Conservation (phyloP, 805 yeast genomes). For the Wickerhamomyces queroliae region DNA sequence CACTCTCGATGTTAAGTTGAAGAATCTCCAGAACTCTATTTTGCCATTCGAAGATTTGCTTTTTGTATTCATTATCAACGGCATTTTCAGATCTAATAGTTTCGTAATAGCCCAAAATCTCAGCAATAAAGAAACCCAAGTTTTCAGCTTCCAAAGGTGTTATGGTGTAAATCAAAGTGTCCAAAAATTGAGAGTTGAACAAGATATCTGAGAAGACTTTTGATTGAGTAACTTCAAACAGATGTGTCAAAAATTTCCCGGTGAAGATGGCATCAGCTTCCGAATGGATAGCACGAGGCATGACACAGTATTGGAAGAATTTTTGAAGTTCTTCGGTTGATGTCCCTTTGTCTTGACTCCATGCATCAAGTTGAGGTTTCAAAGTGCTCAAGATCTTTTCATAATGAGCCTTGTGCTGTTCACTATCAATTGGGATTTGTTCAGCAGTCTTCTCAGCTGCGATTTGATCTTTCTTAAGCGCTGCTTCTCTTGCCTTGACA, state of each 20-base stretch:
- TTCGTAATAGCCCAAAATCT: constrained; percentile 43
- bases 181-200: constrained; percentile 41
- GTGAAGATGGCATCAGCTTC: constrained; percentile 76
- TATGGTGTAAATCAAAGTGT: constrained; percentile 57
- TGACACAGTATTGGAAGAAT: constrained; percentile 57
- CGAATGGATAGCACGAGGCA: constrained; percentile 76
- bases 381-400: constrained; percentile 19
- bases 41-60: constrained; percentile 50
- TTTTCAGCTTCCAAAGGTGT: constrained; percentile 80
- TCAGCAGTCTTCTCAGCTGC: constrained; percentile 2
- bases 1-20: constrained; percentile 25
- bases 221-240: constrained; percentile 39
- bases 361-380: constrained; percentile 27
- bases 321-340: constrained; percentile 19
- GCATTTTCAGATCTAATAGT: constrained; percentile 34
- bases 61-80: constrained; percentile 25
- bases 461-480: constrained; percentile 5
- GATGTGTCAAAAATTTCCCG: constrained; percentile 51
- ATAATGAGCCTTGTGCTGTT: constrained; percentile 38
- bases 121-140: constrained; percentile 66
- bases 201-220: constrained; percentile 37
- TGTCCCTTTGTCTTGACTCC: constrained; percentile 30
- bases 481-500: constrained; percentile 21
- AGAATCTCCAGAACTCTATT: constrained; percentile 31
- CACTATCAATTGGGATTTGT: constrained; percentile 33